Percentiles rank a stretch among this genome's conserved stretches.
Evolutionary conservation across 768 basidiomycete species (phyloP).

Genomic region (Lanmaoa rubissima): DNA sequence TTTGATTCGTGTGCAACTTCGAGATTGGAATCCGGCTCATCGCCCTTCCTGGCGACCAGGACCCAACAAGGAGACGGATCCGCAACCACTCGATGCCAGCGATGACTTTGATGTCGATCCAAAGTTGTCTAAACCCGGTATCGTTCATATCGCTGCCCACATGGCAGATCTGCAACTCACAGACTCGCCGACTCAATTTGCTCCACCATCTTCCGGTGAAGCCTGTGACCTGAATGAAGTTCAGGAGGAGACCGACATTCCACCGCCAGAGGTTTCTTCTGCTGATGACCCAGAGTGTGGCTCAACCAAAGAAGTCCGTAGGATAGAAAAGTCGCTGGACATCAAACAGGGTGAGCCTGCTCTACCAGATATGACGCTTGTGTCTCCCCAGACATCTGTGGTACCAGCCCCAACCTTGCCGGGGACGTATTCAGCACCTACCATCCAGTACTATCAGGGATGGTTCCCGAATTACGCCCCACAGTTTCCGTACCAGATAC

Average conservation of each 20-base stretch:
- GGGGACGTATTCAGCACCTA: constrained; percentile 38
- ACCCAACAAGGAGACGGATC: constrained; percentile 38
- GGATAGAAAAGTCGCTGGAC: constrained; percentile 19
- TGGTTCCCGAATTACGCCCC: constrained; percentile 57
- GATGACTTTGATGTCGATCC: constrained; percentile 14
- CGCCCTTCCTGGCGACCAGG: constrained; percentile 38
- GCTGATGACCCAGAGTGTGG: constrained; percentile 1
- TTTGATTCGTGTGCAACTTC: constrained; percentile 71
- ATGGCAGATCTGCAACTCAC: constrained; percentile 12
- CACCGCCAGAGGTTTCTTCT: not conserved
- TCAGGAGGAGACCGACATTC: constrained; percentile 2
- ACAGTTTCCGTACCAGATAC: constrained; percentile 50
- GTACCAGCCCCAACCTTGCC: constrained; percentile 16
- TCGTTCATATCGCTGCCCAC: constrained; percentile 8
- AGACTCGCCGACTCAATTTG: constrained; percentile 1
- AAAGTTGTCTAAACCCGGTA: constrained; percentile 6
- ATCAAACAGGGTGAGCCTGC: constrained; percentile 26
- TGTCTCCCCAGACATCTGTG: constrained; percentile 30
- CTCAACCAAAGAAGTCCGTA: constrained; percentile 3
- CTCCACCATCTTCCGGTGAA: constrained; percentile 4
- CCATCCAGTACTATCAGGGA: constrained; percentile 47
- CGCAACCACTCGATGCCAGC: constrained; percentile 16
- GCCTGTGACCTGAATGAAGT: constrained; percentile 20
- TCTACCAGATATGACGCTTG: constrained; percentile 2
- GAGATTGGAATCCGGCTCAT: constrained; percentile 63